A percentile compares a stretch with the other conserved stretches of the same genome.
Conservation (phyloP, 192 early-diverging fungal species). For the Rhizoclosmatium sp. region DNA sequence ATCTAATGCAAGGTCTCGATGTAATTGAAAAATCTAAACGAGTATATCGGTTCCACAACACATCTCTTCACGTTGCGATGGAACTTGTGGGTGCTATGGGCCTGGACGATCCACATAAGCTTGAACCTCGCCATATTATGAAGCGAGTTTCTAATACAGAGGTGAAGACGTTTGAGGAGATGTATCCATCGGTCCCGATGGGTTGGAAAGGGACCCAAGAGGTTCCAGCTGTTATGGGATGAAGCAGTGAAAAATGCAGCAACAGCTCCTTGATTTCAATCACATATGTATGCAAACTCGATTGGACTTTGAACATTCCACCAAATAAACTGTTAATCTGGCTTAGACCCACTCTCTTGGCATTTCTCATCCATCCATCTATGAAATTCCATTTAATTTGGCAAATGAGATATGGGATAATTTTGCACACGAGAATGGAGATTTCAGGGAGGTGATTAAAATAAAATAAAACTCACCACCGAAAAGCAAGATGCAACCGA, state of each 20-base stretch:
- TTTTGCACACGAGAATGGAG: not conserved
- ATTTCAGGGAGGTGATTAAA: not conserved
- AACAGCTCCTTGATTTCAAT: not conserved
- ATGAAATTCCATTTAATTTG: not conserved
- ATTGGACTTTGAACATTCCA: too few species aligned
- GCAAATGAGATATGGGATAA: too few species aligned
- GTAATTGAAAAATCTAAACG: not conserved
- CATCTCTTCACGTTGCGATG: slow-evolving; percentile 2
- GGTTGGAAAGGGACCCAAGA: not conserved
- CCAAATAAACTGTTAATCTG: too few species aligned
- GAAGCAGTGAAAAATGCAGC: not conserved
- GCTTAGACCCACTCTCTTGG: not conserved
- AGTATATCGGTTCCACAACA: slow-evolving; percentile 9
- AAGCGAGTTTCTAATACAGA: not conserved
- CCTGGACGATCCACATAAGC: not conserved
- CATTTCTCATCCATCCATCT: not conserved
- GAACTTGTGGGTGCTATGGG: slow-evolving; percentile 4
- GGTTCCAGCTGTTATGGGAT: slow-evolving; percentile 4
- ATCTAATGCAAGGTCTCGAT: slow-evolving; percentile 13
- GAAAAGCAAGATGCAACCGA: not conserved
- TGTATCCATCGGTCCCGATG: not conserved
- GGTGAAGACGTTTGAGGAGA: not conserved
- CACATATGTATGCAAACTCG: too few species aligned
- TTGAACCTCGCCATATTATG: slow-evolving; percentile 11
- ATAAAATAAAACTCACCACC: not conserved